Percentiles rank a stretch among this genome's conserved stretches.
Conservation (phyloP, 2,329 filamentous ascomycete species). For the Neofusicoccum laricinum region DNA sequence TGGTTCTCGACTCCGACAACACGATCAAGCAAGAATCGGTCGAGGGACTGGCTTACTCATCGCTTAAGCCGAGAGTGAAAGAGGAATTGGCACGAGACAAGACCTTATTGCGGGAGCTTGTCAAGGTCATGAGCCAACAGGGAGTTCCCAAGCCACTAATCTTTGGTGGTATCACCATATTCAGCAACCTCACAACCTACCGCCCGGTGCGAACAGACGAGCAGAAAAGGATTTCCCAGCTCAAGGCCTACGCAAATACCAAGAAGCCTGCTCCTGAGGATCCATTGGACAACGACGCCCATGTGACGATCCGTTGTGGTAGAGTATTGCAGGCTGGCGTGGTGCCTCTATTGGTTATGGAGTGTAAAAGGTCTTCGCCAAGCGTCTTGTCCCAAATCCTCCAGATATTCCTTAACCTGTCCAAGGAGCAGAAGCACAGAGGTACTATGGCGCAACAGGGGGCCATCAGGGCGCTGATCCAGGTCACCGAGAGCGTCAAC, state of each 20-base stretch:
- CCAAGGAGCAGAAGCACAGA: slow-evolving; percentile 69
- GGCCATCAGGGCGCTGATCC: slow-evolving; percentile 79
- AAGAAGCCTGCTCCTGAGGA: slow-evolving; percentile 62
- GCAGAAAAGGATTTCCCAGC: slow-evolving; percentile 83
- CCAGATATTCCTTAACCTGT: slow-evolving; percentile 73
- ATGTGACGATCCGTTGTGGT: slow-evolving; percentile 73
- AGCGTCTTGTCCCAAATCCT: slow-evolving; percentile 70
- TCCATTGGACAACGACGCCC: slow-evolving; percentile 70
- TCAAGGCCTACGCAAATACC: slow-evolving; percentile 92
- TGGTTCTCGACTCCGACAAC: slow-evolving; percentile 61
- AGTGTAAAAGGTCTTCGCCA: slow-evolving; percentile 69
- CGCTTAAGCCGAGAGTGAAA: slow-evolving; percentile 80
- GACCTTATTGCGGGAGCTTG: slow-evolving; percentile 66
- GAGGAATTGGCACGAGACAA: slow-evolving; percentile 71
- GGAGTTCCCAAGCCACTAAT: slow-evolving; percentile 57
- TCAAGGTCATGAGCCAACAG: slow-evolving; percentile 54
- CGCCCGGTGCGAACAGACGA: slow-evolving; percentile 77
- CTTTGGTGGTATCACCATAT: slow-evolving; percentile 82
- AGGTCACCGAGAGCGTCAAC: slow-evolving; percentile 63
- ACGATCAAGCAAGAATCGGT: slow-evolving; percentile 67
- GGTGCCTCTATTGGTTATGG: slow-evolving; percentile 72
- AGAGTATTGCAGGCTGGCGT: slow-evolving; percentile 75
- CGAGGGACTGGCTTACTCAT: slow-evolving; percentile 90
- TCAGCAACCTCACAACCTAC: slow-evolving; percentile 82
- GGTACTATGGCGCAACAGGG: slow-evolving; percentile 88